Evolutionary conservation across 1,284 basidiomycete genomes (phyloP).

Genomic region (Cutaneotrichosporon cavernicola): DNA sequence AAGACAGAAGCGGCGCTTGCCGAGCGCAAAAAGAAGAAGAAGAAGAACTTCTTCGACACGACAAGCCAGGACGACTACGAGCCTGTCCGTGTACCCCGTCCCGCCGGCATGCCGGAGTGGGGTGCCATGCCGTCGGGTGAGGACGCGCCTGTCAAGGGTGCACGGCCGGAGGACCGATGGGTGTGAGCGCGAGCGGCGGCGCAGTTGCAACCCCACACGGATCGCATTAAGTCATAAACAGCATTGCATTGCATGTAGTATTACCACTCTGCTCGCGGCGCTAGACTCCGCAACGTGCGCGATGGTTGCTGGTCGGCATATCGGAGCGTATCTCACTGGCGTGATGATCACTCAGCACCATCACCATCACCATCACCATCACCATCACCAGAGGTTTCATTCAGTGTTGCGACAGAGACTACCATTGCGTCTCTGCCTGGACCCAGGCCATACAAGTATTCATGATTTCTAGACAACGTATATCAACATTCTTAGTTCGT

Average conservation of each 20-base stretch:
- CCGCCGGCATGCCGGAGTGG: slow-evolving; percentile 82
- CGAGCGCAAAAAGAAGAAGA: slow-evolving; percentile 22
- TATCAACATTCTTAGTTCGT: background rate
- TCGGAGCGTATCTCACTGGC: no score
- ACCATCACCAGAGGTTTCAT: no score
- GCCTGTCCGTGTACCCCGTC: slow-evolving; percentile 76
- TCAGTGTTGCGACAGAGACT: no score
- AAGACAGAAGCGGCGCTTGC: slow-evolving; percentile 13
- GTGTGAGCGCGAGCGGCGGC: slow-evolving; percentile 27
- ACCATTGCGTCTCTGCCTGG: no score
- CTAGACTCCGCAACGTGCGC: background rate
- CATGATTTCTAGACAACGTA: slow-evolving; percentile 1
- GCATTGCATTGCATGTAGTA: slow-evolving; percentile 13
- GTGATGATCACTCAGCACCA: no score
- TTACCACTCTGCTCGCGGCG: slow-evolving; percentile 5
- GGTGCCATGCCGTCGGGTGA: slow-evolving; percentile 66
- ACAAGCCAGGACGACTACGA: slow-evolving; percentile 70
- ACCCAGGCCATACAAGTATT: background rate
- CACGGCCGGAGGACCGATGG: slow-evolving; percentile 47
- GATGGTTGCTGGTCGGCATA: background rate
- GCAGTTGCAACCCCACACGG: background rate
- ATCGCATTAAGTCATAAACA: background rate
- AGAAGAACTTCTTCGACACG: slow-evolving; percentile 39
- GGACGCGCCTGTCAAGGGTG: slow-evolving; percentile 48
- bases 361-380: no score